Conservation (phyloP, 495 filamentous ascomycete genomes). For the Staphylotrichum longicolle region DNA sequence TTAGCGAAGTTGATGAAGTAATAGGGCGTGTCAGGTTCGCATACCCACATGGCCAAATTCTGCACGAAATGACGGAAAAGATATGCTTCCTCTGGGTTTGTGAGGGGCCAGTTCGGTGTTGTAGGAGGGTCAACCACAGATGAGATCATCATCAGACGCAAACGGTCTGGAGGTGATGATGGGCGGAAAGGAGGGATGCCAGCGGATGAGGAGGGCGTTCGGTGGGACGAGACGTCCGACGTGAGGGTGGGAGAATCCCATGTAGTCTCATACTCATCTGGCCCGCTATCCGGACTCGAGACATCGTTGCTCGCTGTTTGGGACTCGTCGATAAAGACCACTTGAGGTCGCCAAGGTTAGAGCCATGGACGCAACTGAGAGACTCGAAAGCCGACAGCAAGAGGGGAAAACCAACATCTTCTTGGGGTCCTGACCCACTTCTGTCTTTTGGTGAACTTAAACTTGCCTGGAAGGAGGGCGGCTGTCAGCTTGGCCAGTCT, state of each 20-base stretch:
- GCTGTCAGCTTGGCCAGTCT: constrained; percentile 5
- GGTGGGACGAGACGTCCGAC: constrained; percentile 9
- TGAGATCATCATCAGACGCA: constrained; percentile 15
- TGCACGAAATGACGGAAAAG: constrained; percentile 50
- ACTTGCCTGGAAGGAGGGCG: constrained; percentile 22
- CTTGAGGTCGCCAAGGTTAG: constrained; percentile 4
- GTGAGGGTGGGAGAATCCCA: constrained; percentile 15
- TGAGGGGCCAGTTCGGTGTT: constrained; percentile 36
- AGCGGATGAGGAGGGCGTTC: background rate
- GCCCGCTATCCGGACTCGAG: constrained; percentile 24
- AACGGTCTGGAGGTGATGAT: constrained; percentile 25
- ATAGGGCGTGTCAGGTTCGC: constrained; percentile 1
- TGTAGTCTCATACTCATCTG: constrained; percentile 19
- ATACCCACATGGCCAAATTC: constrained; percentile 50
- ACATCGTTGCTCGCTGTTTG: constrained; percentile 24
- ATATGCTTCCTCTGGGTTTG: constrained; percentile 38
- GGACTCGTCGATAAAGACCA: constrained; percentile 33
- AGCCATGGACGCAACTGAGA: no score
- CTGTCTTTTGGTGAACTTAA: constrained; percentile 30
- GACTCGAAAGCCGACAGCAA: background rate
- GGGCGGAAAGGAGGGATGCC: constrained; percentile 1
- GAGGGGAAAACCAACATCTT: constrained; percentile 25
- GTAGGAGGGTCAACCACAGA: constrained; percentile 7
- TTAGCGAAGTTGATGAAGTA: background rate
- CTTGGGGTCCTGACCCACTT: constrained; percentile 36